Conservation (phyloP, 2,329 filamentous ascomycete genomes). For the Aphanocladium album region DNA sequence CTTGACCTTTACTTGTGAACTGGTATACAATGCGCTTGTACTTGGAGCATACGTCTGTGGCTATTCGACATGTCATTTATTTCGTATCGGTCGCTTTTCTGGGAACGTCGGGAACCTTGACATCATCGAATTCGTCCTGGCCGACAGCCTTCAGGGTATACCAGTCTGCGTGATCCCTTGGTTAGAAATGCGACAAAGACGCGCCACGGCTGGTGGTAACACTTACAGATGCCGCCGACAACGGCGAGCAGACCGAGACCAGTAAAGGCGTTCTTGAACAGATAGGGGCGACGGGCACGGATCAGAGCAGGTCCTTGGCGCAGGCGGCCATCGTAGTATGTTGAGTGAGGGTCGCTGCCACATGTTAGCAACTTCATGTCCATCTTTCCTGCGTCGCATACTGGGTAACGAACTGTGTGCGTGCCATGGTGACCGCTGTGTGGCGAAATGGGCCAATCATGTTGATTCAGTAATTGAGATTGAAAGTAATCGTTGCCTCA, state of each 20-base stretch:
- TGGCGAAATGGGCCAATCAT: neutral
- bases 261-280: constrained; percentile 82
- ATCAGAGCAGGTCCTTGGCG: constrained; percentile 84
- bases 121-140: constrained; percentile 95
- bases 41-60: no score
- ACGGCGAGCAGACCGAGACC: constrained; percentile 71
- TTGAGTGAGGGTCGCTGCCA: constrained; percentile 45
- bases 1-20: neutral
- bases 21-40: neutral
- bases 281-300: constrained; percentile 84
- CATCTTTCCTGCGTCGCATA: neutral
- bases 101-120: constrained; percentile 77
- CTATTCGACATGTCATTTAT: constrained; percentile 15
- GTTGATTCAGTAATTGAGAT: neutral
- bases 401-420: constrained; percentile 6
- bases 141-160: constrained; percentile 77
- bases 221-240: constrained; percentile 80
- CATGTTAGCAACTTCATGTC: neutral
- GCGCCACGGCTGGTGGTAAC: neutral
- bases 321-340: constrained; percentile 88
- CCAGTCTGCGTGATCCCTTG: constrained; percentile 36
- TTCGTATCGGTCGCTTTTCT: constrained; percentile 38
- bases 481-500: neutral
- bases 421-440: constrained; percentile 4
- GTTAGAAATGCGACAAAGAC: constrained; percentile 16